Percentiles rank a stretch among this genome's conserved stretches.
These are phyloP conservation scores for Nemania sp. DNA, from an alignment of 2,329 filamentous ascomycete species.

Conservation along the genomic window DNA sequence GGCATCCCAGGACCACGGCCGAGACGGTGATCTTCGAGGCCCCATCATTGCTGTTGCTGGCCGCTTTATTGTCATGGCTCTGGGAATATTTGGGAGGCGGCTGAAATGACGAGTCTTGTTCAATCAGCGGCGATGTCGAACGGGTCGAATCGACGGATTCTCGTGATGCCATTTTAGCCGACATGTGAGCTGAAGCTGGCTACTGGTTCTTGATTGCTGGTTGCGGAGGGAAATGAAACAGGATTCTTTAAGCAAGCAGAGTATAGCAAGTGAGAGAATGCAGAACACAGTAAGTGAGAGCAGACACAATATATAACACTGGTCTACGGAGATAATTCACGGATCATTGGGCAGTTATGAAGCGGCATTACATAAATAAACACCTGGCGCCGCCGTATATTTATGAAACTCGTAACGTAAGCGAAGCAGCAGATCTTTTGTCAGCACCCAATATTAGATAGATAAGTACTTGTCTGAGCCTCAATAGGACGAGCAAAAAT, in stretches of 20 bases:
- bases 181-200: not conserved
- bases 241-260: not conserved
- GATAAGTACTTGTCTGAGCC: too few relatives aligned
- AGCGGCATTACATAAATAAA: too few relatives aligned
- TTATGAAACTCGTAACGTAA: too few relatives aligned
- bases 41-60: not conserved
- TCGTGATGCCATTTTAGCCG: not conserved
- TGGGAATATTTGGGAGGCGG: not conserved
- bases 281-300: not conserved
- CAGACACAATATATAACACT: not conserved
- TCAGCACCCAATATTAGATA: not conserved
- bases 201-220: not conserved
- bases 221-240: not conserved
- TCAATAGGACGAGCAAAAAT: too few relatives aligned
- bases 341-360: too few relatives aligned
- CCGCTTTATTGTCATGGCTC: not conserved
- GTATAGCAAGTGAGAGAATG: not conserved
- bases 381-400: too few relatives aligned
- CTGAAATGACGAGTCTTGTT: not conserved
- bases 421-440: not conserved
- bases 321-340: not conserved
- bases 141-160: conserved; percentile 19
- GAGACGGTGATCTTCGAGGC: not conserved
- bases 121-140: conserved; percentile 13
- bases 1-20: not conserved